Conservation (phyloP, 371 early-diverging fungal genomes). For the Mortierella sp. region DNA sequence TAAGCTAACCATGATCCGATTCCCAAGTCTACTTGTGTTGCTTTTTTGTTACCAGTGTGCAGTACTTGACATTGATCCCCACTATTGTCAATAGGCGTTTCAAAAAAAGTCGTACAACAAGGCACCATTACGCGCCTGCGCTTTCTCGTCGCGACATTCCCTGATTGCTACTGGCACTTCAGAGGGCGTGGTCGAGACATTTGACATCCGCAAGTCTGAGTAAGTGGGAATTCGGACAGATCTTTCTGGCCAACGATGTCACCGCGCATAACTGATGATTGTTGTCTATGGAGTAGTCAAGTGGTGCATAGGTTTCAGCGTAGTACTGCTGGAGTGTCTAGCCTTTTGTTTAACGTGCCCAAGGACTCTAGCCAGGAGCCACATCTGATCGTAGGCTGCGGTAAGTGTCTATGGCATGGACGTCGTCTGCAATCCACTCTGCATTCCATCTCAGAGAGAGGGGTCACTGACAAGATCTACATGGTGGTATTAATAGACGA, state of each 20-base stretch:
- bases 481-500: slow-evolving; percentile 30
- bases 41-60: not conserved
- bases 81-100: slow-evolving; percentile 15
- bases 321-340: slow-evolving; percentile 40
- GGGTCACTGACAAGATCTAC: no score
- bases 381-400: slow-evolving; percentile 33
- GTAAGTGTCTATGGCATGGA: slow-evolving; percentile 20
- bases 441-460: not conserved
- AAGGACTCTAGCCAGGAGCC: slow-evolving; percentile 13
- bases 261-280: no score
- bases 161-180: slow-evolving; percentile 47
- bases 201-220: slow-evolving; percentile 51
- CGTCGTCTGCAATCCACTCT: no score
- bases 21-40: not conserved
- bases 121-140: slow-evolving; percentile 38
- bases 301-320: slow-evolving; percentile 39
- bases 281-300: slow-evolving; percentile 6
- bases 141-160: slow-evolving; percentile 38
- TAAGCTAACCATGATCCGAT: slow-evolving; percentile 21
- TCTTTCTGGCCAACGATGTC: no score
- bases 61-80: no score
- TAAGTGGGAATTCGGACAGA: slow-evolving; percentile 12
- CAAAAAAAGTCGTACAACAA: slow-evolving; percentile 40
- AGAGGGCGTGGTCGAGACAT: slow-evolving; percentile 54
- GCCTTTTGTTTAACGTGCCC: slow-evolving; percentile 21